phyloP scores from a whole-genome alignment of 2,329 filamentous ascomycete genomes.

The Pseudogymnoascus pannorum region DNA sequence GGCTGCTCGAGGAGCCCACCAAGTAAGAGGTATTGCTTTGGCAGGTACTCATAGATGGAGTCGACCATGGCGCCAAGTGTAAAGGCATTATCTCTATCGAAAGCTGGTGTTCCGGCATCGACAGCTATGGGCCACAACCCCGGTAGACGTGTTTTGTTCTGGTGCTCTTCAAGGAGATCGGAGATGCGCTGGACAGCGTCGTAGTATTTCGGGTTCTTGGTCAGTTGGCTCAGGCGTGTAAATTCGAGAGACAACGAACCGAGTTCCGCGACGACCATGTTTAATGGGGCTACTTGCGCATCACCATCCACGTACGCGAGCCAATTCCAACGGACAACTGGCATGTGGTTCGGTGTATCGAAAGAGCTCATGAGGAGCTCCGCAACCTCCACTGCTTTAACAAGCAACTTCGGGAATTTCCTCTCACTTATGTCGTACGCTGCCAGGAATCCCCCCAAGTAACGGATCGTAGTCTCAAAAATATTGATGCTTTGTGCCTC shows the following conservation, averaged over 20 bases:
- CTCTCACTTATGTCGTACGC: slow-evolving; percentile 81
- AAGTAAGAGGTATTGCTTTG: slow-evolving; percentile 58
- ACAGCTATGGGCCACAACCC: slow-evolving; percentile 56
- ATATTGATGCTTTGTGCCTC: slow-evolving; percentile 66
- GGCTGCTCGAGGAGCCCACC: slow-evolving; percentile 50
- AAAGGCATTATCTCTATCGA: slow-evolving; percentile 48
- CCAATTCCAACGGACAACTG: slow-evolving; percentile 74
- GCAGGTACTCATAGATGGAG: slow-evolving; percentile 58
- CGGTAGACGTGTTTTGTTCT: slow-evolving; percentile 48
- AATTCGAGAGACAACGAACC: slow-evolving; percentile 83
- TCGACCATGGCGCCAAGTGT: slow-evolving; percentile 50
- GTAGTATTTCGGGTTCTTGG: slow-evolving; percentile 74
- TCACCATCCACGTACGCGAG: slow-evolving; percentile 56
- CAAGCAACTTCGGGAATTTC: slow-evolving; percentile 57
- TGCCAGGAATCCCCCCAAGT: slow-evolving; percentile 75
- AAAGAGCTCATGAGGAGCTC: slow-evolving; percentile 67
- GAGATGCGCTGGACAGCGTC: slow-evolving; percentile 69
- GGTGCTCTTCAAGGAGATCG: slow-evolving; percentile 46
- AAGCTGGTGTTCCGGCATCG: slow-evolving; percentile 39
- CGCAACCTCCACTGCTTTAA: slow-evolving; percentile 65
- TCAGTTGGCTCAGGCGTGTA: slow-evolving; percentile 82
- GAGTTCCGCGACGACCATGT: slow-evolving; percentile 45
- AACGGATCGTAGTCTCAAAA: slow-evolving; percentile 88
- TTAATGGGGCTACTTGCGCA: slow-evolving; percentile 52
- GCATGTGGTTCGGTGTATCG: slow-evolving; percentile 90